Conservation (phyloP, 495 filamentous ascomycete genomes). For the Alectoria sarmentosa region DNA sequence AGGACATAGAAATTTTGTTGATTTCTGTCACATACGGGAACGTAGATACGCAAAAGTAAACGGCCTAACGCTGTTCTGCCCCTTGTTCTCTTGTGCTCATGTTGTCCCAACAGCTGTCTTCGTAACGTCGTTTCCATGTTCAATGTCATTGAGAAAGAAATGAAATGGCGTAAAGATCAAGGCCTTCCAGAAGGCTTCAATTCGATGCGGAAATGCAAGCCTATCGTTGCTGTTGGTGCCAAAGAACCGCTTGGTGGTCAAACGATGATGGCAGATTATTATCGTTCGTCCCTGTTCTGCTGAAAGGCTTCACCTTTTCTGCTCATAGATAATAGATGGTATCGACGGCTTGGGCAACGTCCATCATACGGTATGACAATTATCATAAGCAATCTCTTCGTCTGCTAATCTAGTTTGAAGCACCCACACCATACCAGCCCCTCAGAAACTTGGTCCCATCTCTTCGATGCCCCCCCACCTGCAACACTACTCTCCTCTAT, state of each 20-base stretch:
- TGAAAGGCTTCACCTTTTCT: not conserved
- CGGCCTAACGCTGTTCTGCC: not conserved
- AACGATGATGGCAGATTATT: constrained; percentile 78
- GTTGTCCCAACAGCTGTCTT: constrained; percentile 53
- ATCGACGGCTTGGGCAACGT: constrained; percentile 87
- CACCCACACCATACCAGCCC: constrained; percentile 77
- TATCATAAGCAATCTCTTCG: not conserved
- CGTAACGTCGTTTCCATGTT: constrained; percentile 89
- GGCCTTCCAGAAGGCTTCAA: constrained; percentile 62
- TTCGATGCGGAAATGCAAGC: constrained; percentile 59
- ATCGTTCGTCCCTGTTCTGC: constrained; percentile 55
- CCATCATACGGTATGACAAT: constrained; percentile 56
- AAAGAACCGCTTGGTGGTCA: constrained; percentile 80
- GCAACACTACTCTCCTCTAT: constrained; percentile 35
- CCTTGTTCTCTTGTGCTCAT: not conserved
- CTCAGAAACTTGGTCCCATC: constrained; percentile 71
- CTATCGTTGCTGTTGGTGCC: constrained; percentile 79
- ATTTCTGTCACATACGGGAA: constrained; percentile 93
- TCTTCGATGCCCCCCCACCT: constrained; percentile 56
- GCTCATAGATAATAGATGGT: constrained; percentile 56
- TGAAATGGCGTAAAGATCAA: constrained; percentile 66
- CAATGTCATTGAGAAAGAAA: constrained; percentile 85
- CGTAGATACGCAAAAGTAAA: constrained; percentile 68
- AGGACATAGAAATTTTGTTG: constrained; percentile 82
- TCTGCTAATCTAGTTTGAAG: constrained; percentile 36